A percentile compares a stretch with the other conserved stretches of the same genome.
phyloP scores from a whole-genome alignment of 2,329 filamentous ascomycete species.

The Chalaropsis ovoidea region DNA sequence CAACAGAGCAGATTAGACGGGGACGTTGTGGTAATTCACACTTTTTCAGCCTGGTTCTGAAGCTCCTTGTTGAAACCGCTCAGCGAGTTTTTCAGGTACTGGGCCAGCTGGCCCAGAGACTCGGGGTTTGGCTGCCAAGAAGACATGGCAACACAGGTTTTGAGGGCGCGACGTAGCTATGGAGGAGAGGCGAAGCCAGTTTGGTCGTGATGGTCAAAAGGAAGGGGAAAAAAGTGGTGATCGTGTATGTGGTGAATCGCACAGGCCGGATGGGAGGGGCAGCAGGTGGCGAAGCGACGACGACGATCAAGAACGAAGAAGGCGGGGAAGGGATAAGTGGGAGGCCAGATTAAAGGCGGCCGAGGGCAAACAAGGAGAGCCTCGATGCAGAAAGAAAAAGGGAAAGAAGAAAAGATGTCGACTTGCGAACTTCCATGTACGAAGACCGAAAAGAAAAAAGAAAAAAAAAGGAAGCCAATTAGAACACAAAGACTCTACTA shows the following conservation, averaged over 20 bases:
- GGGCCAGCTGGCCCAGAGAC: constrained; percentile 78
- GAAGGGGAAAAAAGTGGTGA: not conserved
- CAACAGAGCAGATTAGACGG: not conserved
- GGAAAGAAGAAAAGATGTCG: not conserved
- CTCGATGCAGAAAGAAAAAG: not conserved
- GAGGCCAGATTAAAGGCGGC: constrained; percentile 4
- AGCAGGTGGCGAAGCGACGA: not conserved
- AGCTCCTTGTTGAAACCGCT: constrained; percentile 68
- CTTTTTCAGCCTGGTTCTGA: constrained; percentile 81
- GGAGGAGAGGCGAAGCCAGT: not conserved
- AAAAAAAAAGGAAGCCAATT: not conserved
- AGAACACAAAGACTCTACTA: constrained; percentile 7
- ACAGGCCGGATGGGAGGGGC: constrained; percentile 1
- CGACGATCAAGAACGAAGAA: not conserved
- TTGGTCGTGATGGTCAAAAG: not conserved
- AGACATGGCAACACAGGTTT: constrained; percentile 44
- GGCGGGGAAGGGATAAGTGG: constrained; percentile 12
- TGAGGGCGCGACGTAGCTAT: not conserved
- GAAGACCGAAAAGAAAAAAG: too few species aligned
- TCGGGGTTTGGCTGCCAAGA: constrained; percentile 85
- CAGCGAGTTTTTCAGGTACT: constrained; percentile 83
- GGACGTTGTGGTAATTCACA: not conserved
- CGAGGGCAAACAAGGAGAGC: constrained; percentile 1
- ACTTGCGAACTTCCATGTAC: not conserved
- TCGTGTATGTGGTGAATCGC: not conserved